phyloP scores from a whole-genome alignment of 1,139 yeast genomes.

The Pichia sp. region DNA sequence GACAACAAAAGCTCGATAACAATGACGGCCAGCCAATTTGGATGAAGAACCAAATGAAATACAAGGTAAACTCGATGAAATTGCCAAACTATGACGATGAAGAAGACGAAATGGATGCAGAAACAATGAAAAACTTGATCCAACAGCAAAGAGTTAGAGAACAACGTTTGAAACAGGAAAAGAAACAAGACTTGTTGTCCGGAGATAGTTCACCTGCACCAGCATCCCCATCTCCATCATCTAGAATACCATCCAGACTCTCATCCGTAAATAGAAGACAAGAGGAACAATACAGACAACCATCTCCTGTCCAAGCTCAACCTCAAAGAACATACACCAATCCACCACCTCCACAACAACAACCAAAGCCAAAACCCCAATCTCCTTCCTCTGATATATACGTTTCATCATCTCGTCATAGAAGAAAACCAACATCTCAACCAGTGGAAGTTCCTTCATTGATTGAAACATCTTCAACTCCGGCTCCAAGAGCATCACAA shows the following conservation, averaged over 20 bases:
- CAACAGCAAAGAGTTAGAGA: conserved; percentile 41
- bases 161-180: conserved; percentile 19
- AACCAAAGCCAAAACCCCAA: background rate
- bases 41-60: conserved; percentile 64
- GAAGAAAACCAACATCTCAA: background rate
- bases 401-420: conserved; percentile 6
- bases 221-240: background rate
- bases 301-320: too few species aligned
- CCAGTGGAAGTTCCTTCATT: conserved; percentile 1
- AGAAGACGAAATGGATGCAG: conserved; percentile 40
- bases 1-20: conserved; percentile 35
- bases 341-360: background rate
- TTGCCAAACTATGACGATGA: conserved; percentile 32
- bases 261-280: background rate
- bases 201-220: too few species aligned
- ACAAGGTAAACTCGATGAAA: conserved; percentile 41
- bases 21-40: conserved; percentile 65
- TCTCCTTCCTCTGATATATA: conserved; percentile 3
- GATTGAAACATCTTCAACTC: conserved; percentile 11
- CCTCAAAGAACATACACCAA: too few species aligned
- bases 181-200: background rate
- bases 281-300: too few species aligned
- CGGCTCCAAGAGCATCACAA: conserved; percentile 10
- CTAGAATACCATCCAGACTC: background rate
- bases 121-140: conserved; percentile 42